Evolutionary conservation across 2,329 filamentous ascomycete genomes (phyloP).

Genomic region (Trichoderma pleuroti): DNA sequence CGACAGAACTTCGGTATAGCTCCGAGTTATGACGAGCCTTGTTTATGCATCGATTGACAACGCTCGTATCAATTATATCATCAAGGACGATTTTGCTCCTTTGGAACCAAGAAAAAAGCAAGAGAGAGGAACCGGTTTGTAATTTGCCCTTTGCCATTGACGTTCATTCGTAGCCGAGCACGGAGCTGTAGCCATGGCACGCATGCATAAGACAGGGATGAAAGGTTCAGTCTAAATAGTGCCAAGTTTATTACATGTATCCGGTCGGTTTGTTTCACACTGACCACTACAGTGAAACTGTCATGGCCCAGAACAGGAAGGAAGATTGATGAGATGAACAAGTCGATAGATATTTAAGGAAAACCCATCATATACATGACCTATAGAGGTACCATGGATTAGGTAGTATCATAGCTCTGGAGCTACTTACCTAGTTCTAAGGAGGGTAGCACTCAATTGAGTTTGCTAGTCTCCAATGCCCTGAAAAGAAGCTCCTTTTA

Average conservation of each 20-base stretch:
- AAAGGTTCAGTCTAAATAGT: not conserved
- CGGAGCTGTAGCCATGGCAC: not conserved
- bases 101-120: not conserved
- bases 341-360: not conserved
- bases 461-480: not conserved
- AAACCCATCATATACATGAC: not conserved
- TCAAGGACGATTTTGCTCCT: not conserved
- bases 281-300: not conserved
- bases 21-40: conserved; percentile 8
- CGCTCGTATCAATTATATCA: not conserved
- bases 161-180: not conserved
- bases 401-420: too few species aligned
- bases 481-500: not conserved
- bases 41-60: not conserved
- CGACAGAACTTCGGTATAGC: not conserved
- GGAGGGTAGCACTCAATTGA: not conserved
- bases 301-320: not conserved
- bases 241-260: not conserved
- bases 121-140: not conserved
- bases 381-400: too few species aligned
- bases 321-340: not conserved
- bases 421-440: not conserved
- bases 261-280: not conserved
- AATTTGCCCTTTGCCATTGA: not conserved
- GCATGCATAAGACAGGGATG: not conserved